Evolutionary conservation across 345 rosid genomes (phyloP).

Genomic region (Eucalyptus erythrocorys): DNA sequence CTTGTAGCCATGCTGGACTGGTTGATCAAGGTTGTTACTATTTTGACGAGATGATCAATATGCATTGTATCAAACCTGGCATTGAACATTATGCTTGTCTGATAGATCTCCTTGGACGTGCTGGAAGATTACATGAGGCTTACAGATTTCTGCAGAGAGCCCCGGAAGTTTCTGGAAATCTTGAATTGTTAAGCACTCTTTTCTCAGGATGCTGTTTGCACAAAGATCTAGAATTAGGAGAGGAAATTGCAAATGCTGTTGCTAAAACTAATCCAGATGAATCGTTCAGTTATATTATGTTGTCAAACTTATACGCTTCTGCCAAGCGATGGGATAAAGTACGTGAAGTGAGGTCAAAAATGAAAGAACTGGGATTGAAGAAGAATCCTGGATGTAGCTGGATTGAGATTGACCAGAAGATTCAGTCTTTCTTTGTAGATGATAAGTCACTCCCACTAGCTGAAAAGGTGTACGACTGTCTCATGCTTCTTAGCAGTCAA

Average conservation of each 20-base stretch:
- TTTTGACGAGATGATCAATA: slow-evolving; percentile 30
- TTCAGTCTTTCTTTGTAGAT: slow-evolving; percentile 34
- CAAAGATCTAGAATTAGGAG: slow-evolving; percentile 27
- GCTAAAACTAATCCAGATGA: slow-evolving; percentile 34
- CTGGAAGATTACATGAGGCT: slow-evolving; percentile 59
- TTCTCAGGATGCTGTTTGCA: slow-evolving; percentile 52
- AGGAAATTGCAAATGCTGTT: slow-evolving; percentile 27
- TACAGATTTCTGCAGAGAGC: slow-evolving; percentile 24
- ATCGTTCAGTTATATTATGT: slow-evolving; percentile 24
- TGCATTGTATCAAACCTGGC: slow-evolving; percentile 26
- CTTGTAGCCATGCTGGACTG: slow-evolving; percentile 64
- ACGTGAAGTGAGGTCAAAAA: slow-evolving; percentile 36
- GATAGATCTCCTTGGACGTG: slow-evolving; percentile 70
- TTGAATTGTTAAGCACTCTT: slow-evolving; percentile 55
- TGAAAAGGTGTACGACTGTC: slow-evolving; percentile 27
- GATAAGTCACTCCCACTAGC: slow-evolving; percentile 24
- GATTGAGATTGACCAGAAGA: slow-evolving; percentile 50
- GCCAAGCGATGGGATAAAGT: slow-evolving; percentile 50
- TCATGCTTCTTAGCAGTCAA: slow-evolving; percentile 30
- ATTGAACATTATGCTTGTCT: slow-evolving; percentile 61
- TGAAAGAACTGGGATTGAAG: slow-evolving; percentile 44
- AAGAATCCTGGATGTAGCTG: slow-evolving; percentile 76
- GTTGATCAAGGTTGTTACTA: slow-evolving; percentile 35
- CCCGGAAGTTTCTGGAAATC: slow-evolving; percentile 22
- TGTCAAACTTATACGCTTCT: slow-evolving; percentile 49